These are phyloP conservation scores for Ceratobasidium sp. DNA, from an alignment of 1,284 basidiomycete species.

Conservation along the genomic window DNA sequence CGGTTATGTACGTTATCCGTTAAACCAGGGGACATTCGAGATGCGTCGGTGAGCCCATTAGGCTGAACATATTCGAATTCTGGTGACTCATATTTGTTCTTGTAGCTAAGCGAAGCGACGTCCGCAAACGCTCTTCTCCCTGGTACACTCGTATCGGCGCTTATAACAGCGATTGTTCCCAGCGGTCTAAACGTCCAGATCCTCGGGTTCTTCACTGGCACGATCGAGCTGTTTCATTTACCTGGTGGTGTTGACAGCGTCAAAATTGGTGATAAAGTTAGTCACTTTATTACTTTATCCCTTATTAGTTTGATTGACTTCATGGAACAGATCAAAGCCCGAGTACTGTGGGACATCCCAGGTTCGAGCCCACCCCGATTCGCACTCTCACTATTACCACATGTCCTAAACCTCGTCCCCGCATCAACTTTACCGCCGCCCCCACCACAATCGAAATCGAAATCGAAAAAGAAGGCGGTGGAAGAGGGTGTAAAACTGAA, in stretches of 20 bases:
- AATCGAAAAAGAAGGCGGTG: slow-evolving; percentile 50
- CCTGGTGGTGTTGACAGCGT: slow-evolving; percentile 63
- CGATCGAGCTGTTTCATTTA: slow-evolving; percentile 88
- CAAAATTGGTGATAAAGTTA: slow-evolving; percentile 85
- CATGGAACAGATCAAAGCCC: slow-evolving; percentile 74
- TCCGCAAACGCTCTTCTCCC: slow-evolving; percentile 89
- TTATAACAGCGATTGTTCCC: slow-evolving; percentile 85
- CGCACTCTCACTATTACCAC: slow-evolving; percentile 81
- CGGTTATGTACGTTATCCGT: slow-evolving; percentile 76
- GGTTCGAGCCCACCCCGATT: slow-evolving; percentile 80
- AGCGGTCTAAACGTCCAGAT: slow-evolving; percentile 91
- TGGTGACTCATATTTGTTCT: not conserved
- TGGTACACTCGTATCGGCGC: slow-evolving; percentile 84
- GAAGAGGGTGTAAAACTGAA: slow-evolving; percentile 57
- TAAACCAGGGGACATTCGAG: slow-evolving; percentile 64
- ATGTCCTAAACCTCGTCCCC: slow-evolving; percentile 71
- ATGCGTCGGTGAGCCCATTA: slow-evolving; percentile 66
- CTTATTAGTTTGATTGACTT: not conserved
- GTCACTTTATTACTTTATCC: slow-evolving; percentile 33
- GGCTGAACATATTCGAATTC: no score
- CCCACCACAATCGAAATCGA: slow-evolving; percentile 23
- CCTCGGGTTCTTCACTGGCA: slow-evolving; percentile 94
- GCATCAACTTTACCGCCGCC: slow-evolving; percentile 44
- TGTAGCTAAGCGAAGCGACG: slow-evolving; percentile 81
- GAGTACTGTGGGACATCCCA: slow-evolving; percentile 89